A percentile compares a stretch with the other conserved stretches of the same genome.
phyloP scores from a whole-genome alignment of 768 basidiomycete species.

The Serendipita sp. region DNA sequence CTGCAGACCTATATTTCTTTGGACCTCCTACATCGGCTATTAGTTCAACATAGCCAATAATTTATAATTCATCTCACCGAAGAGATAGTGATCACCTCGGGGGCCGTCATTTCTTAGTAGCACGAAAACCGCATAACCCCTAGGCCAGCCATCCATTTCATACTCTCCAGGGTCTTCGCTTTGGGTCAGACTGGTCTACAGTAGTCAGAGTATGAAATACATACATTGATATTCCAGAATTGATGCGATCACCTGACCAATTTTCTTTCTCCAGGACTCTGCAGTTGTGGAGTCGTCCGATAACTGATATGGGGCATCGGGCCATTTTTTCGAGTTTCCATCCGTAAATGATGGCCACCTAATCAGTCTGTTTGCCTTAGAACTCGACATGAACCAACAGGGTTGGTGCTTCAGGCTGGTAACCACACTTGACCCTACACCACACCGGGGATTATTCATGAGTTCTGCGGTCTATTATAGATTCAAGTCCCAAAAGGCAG shows the following conservation, averaged over 20 bases:
- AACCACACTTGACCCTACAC: background rate
- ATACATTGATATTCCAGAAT: background rate
- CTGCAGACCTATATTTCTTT: background rate
- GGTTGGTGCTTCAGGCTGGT: background rate
- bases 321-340: background rate
- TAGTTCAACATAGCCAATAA: background rate
- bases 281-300: too few relatives aligned
- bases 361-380: background rate
- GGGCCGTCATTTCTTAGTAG: background rate
- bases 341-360: background rate
- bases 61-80: background rate
- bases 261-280: too few relatives aligned
- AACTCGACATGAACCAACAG: background rate
- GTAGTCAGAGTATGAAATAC: background rate
- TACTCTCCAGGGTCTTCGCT: background rate
- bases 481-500: constrained; percentile 89
- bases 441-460: constrained; percentile 24
- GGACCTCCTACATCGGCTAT: background rate
- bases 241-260: background rate
- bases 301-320: background rate
- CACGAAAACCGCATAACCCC: background rate
- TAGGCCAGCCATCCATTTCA: background rate
- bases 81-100: background rate
- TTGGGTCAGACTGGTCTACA: background rate
- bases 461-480: constrained; percentile 95